Percentiles rank a stretch among this genome's conserved stretches.
These are phyloP conservation scores for Mucor sp. DNA, from an alignment of 371 early-diverging fungal species.

Conservation along the genomic window DNA sequence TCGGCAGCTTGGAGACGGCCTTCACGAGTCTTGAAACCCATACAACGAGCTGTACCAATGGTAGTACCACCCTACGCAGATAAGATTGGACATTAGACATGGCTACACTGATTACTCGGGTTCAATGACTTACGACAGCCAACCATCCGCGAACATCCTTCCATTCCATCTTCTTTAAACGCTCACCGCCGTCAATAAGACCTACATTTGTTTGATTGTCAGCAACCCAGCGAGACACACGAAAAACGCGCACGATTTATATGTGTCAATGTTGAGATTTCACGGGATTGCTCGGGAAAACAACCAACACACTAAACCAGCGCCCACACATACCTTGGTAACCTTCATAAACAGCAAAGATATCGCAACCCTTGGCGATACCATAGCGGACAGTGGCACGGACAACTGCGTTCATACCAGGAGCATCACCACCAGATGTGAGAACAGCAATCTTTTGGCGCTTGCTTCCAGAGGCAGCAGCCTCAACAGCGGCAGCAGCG, in stretches of 20 bases:
- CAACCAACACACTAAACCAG: background rate
- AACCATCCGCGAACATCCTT: constrained; percentile 89
- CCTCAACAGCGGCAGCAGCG: constrained; percentile 23
- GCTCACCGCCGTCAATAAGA: constrained; percentile 91
- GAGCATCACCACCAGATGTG: constrained; percentile 99
- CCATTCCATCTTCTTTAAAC: constrained; percentile 80
- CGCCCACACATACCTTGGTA: constrained; percentile 77
- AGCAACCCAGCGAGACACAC: background rate
- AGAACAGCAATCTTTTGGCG: constrained; percentile 84
- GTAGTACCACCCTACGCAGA: constrained; percentile 90
- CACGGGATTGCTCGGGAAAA: constrained; percentile 4
- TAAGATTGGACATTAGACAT: background rate
- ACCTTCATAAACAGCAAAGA: constrained; percentile 95
- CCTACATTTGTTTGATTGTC: constrained; percentile 51
- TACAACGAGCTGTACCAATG: constrained; percentile 96
- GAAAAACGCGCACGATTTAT: background rate
- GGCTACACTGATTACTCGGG: background rate
- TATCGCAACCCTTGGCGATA: constrained; percentile 80
- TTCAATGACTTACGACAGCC: constrained; percentile 62
- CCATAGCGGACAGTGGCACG: constrained; percentile 94
- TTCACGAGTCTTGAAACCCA: constrained; percentile 81
- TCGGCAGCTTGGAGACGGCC: constrained; percentile 89
- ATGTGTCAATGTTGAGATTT: background rate
- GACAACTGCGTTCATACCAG: constrained; percentile 99
- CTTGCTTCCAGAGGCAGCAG: constrained; percentile 15